Base-by-base conservation (phyloP, 1,284 basidiomycete species). In the Gastroboletus turbinatus region DNA sequence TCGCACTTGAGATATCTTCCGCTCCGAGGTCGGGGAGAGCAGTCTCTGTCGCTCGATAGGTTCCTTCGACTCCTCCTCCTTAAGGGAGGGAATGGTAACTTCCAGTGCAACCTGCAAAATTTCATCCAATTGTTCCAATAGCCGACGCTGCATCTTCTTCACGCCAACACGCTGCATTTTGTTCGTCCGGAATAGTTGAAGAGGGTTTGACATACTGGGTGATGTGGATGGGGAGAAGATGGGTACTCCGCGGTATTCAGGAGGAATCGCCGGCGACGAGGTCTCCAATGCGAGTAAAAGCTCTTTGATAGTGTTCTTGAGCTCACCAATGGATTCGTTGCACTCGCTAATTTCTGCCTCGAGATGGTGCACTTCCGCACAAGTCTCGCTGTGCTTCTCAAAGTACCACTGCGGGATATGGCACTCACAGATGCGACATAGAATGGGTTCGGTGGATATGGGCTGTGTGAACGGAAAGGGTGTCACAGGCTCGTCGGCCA, bases 381-480 rank as follows among this genome's bases (percentile, higher is more conserved):
- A 99, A 11, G 96, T 99, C 76, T 99, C 97, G 79, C 96, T 98
- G 78, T 99, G 97, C 78, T 98, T 98, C 76, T 98, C 97, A 70
- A 99, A 99, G 78, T 96, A 99, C 96, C 97, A 99, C 56, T 96
- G 91, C 2, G 97, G 96, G 53, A 99, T 90, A 66, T 92, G 89
- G 66, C 92, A 87, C 75, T 99, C 97, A 78, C 97, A 99, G 62
- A 99, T 99, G 46, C 97, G 92, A 76, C 97, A 99, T 19, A 99
- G 81, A 39, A 99, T 90, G n/a, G 86, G 88, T 63, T 94, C 87
- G 25, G 84, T 85, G 65, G 87, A 90, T 69, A 97, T 87, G 27
- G 89, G 84, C 10, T 85, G 82, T 44, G 81, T 81, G 68, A 88
- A 85, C 5, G 89, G 88, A 66, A 93, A 90, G 2, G 86, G 82